A percentile compares a stretch with the other conserved stretches of the same genome.
phyloP scores from a whole-genome alignment of 139 green algal genomes.

The Closterium sp. region DNA sequence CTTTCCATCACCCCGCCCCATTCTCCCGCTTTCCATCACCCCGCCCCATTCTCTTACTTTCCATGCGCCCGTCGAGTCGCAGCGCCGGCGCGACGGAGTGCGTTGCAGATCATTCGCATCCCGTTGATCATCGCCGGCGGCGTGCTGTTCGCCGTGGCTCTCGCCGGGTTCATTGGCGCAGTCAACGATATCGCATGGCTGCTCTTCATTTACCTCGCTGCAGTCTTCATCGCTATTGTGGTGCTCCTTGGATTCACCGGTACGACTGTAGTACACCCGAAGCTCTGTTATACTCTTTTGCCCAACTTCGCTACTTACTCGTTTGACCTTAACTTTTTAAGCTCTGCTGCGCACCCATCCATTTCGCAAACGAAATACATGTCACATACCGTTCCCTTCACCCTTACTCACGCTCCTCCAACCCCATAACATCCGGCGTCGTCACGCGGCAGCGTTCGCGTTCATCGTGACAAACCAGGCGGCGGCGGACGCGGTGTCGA shows the following conservation, averaged over 20 bases:
- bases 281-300: no score
- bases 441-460: conserved; percentile 20
- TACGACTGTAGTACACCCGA: neutral
- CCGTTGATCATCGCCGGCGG: conserved; percentile 22
- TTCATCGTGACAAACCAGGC: conserved; percentile 36
- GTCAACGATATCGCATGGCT: conserved; percentile 4
- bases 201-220: conserved; percentile 29
- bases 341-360: no score
- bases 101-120: conserved; percentile 3
- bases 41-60: no score
- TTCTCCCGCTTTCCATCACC: no score
- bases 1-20: no score
- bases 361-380: no score
- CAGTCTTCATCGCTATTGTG: conserved; percentile 19
- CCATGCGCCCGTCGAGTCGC: neutral
- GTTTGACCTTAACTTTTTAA: no score
- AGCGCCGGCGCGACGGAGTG: neutral
- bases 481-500: conserved; percentile 11
- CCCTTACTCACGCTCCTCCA: neutral
- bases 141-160: conserved; percentile 17
- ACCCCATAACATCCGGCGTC: no score
- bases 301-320: no score
- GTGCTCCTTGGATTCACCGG: conserved; percentile 25
- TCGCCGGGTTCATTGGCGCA: conserved; percentile 31
- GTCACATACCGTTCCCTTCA: neutral